A percentile compares a stretch with the other conserved stretches of the same genome.
phyloP scores from a whole-genome alignment of 176 grass and related monocot species.

The Phragmites australis region DNA sequence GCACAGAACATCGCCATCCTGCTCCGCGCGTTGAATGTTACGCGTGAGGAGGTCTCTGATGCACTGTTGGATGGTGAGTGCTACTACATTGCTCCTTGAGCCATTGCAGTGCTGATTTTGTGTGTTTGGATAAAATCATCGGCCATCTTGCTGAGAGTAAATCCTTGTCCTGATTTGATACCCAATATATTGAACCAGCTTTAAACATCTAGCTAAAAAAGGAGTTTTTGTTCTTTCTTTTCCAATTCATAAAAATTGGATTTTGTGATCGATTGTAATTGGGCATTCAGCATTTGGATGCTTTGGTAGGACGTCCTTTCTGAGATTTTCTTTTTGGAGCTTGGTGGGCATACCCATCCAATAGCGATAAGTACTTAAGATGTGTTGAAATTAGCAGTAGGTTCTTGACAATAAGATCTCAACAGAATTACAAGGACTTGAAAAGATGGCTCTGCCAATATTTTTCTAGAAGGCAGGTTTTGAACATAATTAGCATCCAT shows the following conservation, averaged over 20 bases:
- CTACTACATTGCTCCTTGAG: not conserved
- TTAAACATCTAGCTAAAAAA: not conserved
- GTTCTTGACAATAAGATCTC: conserved; percentile 14
- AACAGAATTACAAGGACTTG: conserved; percentile 34
- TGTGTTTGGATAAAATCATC: not conserved
- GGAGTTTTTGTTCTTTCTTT: not conserved
- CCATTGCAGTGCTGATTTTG: not conserved
- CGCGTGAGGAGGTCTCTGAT: conserved; percentile 85
- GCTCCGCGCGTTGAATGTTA: conserved; percentile 92
- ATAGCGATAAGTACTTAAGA: conserved; percentile 21
- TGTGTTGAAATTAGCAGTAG: conserved; percentile 28
- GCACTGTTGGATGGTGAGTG: conserved; percentile 84
- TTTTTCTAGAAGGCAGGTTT: conserved; percentile 11
- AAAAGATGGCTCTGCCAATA: not conserved
- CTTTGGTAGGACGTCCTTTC: conserved; percentile 42
- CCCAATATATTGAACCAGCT: not conserved
- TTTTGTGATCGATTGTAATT: not conserved
- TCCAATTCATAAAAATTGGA: not conserved
- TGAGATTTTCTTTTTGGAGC: conserved; percentile 12
- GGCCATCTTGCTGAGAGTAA: not conserved
- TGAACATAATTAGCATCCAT: not conserved
- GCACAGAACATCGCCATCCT: conserved; percentile 98
- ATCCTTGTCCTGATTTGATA: not conserved
- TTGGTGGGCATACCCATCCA: conserved; percentile 12
- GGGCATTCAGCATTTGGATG: conserved; percentile 4